Conservation (phyloP, 225 moss, liverwort and hornwort genomes). For the Sphagnum contortum region DNA sequence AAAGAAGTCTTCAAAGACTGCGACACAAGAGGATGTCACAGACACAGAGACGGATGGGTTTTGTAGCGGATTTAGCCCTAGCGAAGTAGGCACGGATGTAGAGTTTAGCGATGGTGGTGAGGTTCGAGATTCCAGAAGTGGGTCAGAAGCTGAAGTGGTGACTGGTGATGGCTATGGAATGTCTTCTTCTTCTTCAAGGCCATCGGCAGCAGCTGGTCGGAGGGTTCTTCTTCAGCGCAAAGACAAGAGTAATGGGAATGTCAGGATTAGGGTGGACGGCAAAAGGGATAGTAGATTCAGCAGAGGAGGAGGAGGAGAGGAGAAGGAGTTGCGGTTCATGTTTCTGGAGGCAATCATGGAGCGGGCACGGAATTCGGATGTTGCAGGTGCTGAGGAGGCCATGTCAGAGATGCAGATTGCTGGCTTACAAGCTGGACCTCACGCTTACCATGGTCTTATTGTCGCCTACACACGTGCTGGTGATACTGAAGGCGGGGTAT, state of each 20-base stretch:
- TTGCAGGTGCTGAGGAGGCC: conserved; percentile 91
- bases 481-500: conserved; percentile 85
- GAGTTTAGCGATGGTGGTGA: conserved; percentile 15
- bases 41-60: conserved; percentile 20
- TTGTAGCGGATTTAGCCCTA: conserved; percentile 26
- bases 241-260: conserved; percentile 9
- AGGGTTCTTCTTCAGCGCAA: not conserved
- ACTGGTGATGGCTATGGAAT: conserved; percentile 2
- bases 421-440: conserved; percentile 80
- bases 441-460: conserved; percentile 80
- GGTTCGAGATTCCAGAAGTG: conserved; percentile 1
- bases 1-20: conserved; percentile 20
- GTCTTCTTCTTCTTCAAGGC: not conserved
- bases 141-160: conserved; percentile 10
- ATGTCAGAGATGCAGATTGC: conserved; percentile 74
- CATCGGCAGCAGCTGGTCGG: conserved; percentile 2
- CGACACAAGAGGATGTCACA: conserved; percentile 14
- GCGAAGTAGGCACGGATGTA: conserved; percentile 30
- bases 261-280: conserved; percentile 16
- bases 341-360: conserved; percentile 94
- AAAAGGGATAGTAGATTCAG: conserved; percentile 2
- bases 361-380: conserved; percentile 57
- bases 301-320: conserved; percentile 35
- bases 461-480: conserved; percentile 62
- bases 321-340: conserved; percentile 70